Base-by-base conservation (phyloP, 2,329 filamentous ascomycete species). In the Phaeosphaeriaceae sp. region DNA sequence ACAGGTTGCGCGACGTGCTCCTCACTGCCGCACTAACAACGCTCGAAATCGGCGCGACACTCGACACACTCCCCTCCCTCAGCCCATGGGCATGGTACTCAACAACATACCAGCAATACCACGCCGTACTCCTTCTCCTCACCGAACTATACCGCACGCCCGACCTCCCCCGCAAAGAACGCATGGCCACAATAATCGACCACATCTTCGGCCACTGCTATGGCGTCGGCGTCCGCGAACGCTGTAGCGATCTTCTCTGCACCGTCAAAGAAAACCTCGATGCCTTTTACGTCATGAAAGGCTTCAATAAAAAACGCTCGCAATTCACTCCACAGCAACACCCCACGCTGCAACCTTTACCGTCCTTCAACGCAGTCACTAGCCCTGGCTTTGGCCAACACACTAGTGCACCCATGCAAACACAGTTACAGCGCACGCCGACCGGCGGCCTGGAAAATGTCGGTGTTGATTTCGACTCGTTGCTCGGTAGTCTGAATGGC, bases 181-280 rank as follows among this genome's bases (percentile, higher is more conserved):
- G 70, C 42, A 73, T 73, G 68, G 64, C 67, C 44, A 73, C 70
- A 1, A 71, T 73, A 36, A 72, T 73, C 50, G 70, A 72, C 54
- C 70, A 73, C 46, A 68, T 73, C 21, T 73, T 73, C 50, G 70
- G 70, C 3, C 70, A 73, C 52, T 72, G 70, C 55, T 73, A 73
- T 48, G 70, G 70, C 46, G 60, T 72, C 40, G 65, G 61, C 28
- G 64, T 73, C 1, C 60, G 67, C 16, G 68, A 73, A 39, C 64
- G 70, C 13, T 72, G 70, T 39, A 61, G 60, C 0, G 70, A 72
- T 28, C 57, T 73, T 5, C 58, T 73, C 11, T 71, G 67, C 61
- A 71, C 67, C 1, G 68, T 73, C 3, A 73, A 73, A 35, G 68
- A 71, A n/a, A 72, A 71, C 37, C 63, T 73, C 23, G 70, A 73